Evolutionary conservation across 805 yeast genomes (phyloP).

Genomic region (Maudiozyma bulderi): DNA sequence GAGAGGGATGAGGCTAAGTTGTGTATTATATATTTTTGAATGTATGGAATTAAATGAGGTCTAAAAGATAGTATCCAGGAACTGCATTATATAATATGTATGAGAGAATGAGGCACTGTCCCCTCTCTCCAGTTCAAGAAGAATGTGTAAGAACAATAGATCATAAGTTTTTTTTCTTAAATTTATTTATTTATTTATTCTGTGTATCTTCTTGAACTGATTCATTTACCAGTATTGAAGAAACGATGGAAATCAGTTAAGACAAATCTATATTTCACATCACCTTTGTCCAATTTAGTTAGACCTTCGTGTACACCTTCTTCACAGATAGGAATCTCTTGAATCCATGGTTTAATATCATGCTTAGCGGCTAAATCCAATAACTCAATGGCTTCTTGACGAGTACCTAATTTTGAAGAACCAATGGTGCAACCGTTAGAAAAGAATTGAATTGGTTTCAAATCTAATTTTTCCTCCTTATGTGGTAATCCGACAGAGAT

Average conservation of each 20-base stretch:
- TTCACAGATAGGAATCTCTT: neutral
- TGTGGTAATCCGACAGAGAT: conserved; percentile 2
- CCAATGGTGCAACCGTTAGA: neutral
- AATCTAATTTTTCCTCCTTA: conserved; percentile 1
- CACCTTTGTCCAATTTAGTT: conserved; percentile 1
- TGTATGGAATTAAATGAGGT: too few species aligned
- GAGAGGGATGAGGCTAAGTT: too few species aligned
- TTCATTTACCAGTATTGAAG: conserved; percentile 1
- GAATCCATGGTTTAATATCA: neutral
- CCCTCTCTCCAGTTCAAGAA: too few species aligned
- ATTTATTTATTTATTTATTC: too few species aligned
- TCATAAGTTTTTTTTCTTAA: too few species aligned
- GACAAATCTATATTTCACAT: conserved; percentile 2
- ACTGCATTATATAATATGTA: too few species aligned
- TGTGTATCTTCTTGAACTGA: neutral
- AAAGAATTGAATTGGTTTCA: neutral
- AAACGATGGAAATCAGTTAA: neutral
- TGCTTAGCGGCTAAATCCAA: neutral
- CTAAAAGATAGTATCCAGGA: too few species aligned
- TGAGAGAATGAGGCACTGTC: too few species aligned
- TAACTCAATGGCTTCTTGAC: conserved; percentile 1
- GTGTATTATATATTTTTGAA: too few species aligned
- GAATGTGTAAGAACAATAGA: too few species aligned
- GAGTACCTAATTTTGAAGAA: conserved; percentile 1
- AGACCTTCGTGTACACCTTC: conserved; percentile 2